Evolutionary conservation across 805 yeast species (phyloP), one percentile per base, ranked within the genome.

Genomic region (Cyberlindnera euphorbiae): DNA sequence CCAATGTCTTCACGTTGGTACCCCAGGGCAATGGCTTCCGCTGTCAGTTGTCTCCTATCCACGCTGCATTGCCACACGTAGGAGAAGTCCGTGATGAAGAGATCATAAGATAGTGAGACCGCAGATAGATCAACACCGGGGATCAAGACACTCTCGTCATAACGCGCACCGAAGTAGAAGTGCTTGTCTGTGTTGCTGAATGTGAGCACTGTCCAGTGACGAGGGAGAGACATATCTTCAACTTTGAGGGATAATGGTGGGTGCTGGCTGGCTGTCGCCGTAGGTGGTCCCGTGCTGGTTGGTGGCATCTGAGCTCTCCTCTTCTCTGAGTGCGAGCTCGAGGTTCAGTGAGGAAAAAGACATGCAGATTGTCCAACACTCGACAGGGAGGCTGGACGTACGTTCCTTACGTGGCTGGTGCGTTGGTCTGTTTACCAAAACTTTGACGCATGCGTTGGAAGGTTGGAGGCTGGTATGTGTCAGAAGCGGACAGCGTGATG

Each of bases 51-150:
- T 14, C 29, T 33, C 10, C 33, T 34, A 28, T 44, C 50, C 12
- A 46, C 46, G 30, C 49, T 49, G 6, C 42, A 35, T 11, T 44
- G 39, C 58, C 58, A 54, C 4, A 50, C 51, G 28, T 45, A 39
- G 11, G 32, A 31, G 22, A 51, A 41, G 33, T 54, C 55, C 6
- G 56, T 49, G 15, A 52, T 14, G 29, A 50, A 52, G 0, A 50
- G 17, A 14, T 13, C 11, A 17, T 7, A 26, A n/a, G 17, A 26
- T 14, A 7, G 17, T 10, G n/a, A 9, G n/a, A 24, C 13, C 14
- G 13, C 26, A 24, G 9, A 6, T 12, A 24, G 9, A 9, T 12
- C 13, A 8, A 11, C n/a, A 12, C 26, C 8, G 22, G 19, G 8
- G 17, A 7, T 16, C 22, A 33, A 16, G 12, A 13, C 18, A 6